Percentiles rank a stretch among this genome's conserved stretches.
Conservation (phyloP, 2,329 filamentous ascomycete species). For the Aspergillus spinulosporus region DNA sequence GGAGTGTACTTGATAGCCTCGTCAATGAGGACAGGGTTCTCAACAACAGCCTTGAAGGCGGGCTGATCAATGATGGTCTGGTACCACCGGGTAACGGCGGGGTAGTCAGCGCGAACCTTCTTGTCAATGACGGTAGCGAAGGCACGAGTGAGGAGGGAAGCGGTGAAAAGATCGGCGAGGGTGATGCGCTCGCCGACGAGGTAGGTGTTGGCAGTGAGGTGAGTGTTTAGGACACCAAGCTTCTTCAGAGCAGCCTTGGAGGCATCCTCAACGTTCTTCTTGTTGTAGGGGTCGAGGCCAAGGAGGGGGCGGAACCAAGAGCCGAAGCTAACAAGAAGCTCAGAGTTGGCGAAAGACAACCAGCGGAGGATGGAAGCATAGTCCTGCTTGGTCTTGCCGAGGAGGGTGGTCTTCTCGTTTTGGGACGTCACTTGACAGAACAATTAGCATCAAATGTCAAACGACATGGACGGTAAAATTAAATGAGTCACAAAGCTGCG, state of each 20-base stretch:
- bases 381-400: conserved; percentile 99
- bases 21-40: conserved; percentile 76
- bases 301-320: conserved; percentile 84
- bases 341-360: conserved; percentile 94
- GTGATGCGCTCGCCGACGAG: conserved; percentile 97
- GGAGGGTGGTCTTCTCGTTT: conserved; percentile 99
- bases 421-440: conserved; percentile 79
- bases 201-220: conserved; percentile 91
- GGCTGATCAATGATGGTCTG: conserved; percentile 90
- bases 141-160: conserved; percentile 76
- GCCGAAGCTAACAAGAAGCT: conserved; percentile 72
- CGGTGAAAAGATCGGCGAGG: conserved; percentile 87
- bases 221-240: conserved; percentile 74
- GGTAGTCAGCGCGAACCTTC: conserved; percentile 78
- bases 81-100: conserved; percentile 90
- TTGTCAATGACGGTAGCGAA: conserved; percentile 96
- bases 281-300: conserved; percentile 87
- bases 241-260: conserved; percentile 68
- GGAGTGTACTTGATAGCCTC: conserved; percentile 71
- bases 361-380: conserved; percentile 97
- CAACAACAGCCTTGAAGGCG: conserved; percentile 79
- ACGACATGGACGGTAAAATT: conserved; percentile 19
- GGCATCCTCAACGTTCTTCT: conserved; percentile 88
- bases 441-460: conserved; percentile 28
- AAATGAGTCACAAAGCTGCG: conserved; percentile 11